Percentiles rank a stretch among this genome's conserved stretches.
Conservation (phyloP, 164 flowering plant species). For the Chimonanthus praecox region DNA sequence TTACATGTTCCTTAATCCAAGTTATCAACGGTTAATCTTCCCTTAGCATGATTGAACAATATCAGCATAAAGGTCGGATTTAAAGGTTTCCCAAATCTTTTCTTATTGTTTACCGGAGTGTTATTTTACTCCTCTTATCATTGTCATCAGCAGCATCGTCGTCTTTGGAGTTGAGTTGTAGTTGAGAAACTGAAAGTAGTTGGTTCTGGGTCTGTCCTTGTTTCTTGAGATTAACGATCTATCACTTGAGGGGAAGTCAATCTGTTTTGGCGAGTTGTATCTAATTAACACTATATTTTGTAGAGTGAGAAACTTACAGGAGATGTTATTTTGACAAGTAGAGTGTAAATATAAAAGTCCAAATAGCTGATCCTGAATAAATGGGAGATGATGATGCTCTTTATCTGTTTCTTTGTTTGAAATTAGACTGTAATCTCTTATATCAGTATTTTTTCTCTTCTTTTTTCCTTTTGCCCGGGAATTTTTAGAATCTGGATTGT, state of each 20-base stretch:
- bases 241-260: neutral
- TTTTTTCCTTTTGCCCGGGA: neutral
- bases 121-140: too few relatives aligned
- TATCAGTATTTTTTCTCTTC: neutral
- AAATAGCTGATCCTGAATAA: neutral
- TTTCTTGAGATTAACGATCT: neutral
- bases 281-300: too few relatives aligned
- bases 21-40: neutral
- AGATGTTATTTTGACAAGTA: neutral
- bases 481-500: neutral
- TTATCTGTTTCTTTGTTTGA: neutral
- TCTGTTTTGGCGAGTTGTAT: too few relatives aligned
- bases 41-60: neutral
- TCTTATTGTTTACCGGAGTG: neutral
- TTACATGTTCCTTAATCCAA: neutral
- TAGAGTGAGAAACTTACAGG: too few relatives aligned
- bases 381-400: neutral
- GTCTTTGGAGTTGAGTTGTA: too few relatives aligned
- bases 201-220: neutral
- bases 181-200: too few relatives aligned
- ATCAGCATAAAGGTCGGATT: neutral
- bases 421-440: neutral
- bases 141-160: neutral
- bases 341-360: neutral
- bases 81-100: neutral